Base-by-base conservation (phyloP, 139 green algal species). In the Trebouxia sp. region DNA sequence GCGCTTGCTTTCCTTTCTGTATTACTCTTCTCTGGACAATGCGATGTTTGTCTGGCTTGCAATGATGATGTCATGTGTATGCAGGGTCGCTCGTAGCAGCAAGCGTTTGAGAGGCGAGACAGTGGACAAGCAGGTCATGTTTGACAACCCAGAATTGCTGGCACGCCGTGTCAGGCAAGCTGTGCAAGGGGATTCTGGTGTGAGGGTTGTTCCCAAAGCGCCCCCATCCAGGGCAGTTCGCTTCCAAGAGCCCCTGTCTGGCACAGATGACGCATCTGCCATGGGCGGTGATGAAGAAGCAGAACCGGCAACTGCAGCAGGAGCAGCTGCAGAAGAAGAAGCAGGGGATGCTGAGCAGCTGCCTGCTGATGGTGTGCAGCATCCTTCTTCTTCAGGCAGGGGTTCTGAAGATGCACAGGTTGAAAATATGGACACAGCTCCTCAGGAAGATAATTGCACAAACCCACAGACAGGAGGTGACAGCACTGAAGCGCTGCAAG, bases 101-200 rank as follows among this genome's bases (percentile, higher is more conserved):
- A 67, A 56, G 75, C 45, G 75, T 22, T 17, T 80, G 75, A 24
- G 75, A 32, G 75, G 75, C 1, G 75, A 80, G 43, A 30, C 37
- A 12, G 15, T 80, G 0, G 48, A 80, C 75, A 80, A 58, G 30
- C 47, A 28, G 15, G 45, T 67, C n/a, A 30, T 80, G 47, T 67
- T 50, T 41, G 53, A 45, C 6, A n/a, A 80, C 30, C 75, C 75
- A n/a, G 75, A 80, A 30, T 30, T 56, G 47, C 7, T 80, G 8
- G 22, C 22, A 1, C 43, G 75, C 15, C 43, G 53, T 22, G 42
- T 48, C 3, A 43, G 43, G 45, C 70, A 53, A 67, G 45, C 75
- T 42, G 67, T 11, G 1, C 75, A 43, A 15, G 53, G 75, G n/a
- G 51, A 65, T 24, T 32, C 22, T 6, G 24, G 6, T 7, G 39